Base-by-base conservation (phyloP, 2,329 filamentous ascomycete species). In the Colletotrichum plurivorum region DNA sequence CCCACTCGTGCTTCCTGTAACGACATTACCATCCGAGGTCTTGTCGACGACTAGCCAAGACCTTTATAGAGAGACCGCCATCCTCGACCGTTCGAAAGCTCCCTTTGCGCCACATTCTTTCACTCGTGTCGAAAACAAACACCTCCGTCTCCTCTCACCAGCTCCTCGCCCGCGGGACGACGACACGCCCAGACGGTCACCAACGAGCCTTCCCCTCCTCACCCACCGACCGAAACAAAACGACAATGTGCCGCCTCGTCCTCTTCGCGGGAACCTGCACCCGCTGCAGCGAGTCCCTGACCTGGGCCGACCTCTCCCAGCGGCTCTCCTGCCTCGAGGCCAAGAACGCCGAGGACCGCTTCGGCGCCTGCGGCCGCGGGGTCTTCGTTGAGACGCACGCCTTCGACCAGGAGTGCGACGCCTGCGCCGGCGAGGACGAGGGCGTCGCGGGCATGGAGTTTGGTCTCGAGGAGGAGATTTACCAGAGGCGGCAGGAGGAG, bases 341-440 rank as follows among this genome's bases (percentile, higher is more conserved):
- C 45, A 86, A 86, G 73, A 86, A 86, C 75, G 79, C 78, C 22
- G 84, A 81, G 55, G 72, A 72, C 31, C 31, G 31, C 12, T 85
- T 86, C 62, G 84, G 84, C 48, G 75, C 80, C 54, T 86, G 84
- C 74, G 72, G 74, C 46, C 73, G 75, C 25, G 84, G 84, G 39
- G 76, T 84, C 36, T 73, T 78, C 46, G 72, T 78, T 45, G 83
- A 85, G 70, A 76, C 84, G 64, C 84, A 85, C 74, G 70, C 71
- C 3, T 85, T 84, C 67, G 83, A 85, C 71, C 84, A 85, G 68
- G 84, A 86, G 72, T 86, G 84, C 74, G 78, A 83, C 54, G 71
- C 75, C 15, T 86, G 84, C 64, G 72, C 77, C 53, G 80, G 81
- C 49, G 80, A 81, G 67, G 80, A 82, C 54, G 81, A 83, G 67